Conservation (phyloP, 2,329 filamentous ascomycete genomes). For the Coleophoma eucalyptorum region DNA sequence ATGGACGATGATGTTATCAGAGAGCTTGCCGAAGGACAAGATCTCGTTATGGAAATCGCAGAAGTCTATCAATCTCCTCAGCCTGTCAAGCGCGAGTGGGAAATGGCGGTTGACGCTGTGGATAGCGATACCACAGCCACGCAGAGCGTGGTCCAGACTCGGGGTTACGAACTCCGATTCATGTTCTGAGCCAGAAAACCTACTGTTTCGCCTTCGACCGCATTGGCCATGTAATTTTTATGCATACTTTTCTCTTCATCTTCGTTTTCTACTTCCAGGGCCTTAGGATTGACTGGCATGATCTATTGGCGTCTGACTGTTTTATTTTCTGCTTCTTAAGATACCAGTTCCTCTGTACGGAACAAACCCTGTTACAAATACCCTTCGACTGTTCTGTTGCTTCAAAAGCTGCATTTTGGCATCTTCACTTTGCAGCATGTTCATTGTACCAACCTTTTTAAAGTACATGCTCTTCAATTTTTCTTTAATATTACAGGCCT, state of each 20-base stretch:
- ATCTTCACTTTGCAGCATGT: slow-evolving; percentile 5
- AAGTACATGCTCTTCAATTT: background rate
- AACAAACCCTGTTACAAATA: slow-evolving; percentile 12
- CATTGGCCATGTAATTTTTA: slow-evolving; percentile 25
- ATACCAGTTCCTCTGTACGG: slow-evolving; percentile 21
- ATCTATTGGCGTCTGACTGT: slow-evolving; percentile 16
- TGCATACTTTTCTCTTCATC: slow-evolving; percentile 6
- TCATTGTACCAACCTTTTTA: background rate
- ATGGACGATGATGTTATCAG: slow-evolving; percentile 87
- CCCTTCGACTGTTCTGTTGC: slow-evolving; percentile 4
- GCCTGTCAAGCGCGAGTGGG: slow-evolving; percentile 54
- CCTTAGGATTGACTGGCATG: slow-evolving; percentile 8
- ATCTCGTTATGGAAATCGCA: slow-evolving; percentile 73
- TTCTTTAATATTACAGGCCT: background rate
- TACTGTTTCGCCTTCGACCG: slow-evolving; percentile 17
- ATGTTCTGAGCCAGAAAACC: slow-evolving; percentile 25
- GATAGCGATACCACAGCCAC: slow-evolving; percentile 20
- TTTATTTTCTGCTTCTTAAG: slow-evolving; percentile 20
- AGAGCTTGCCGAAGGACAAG: slow-evolving; percentile 84
- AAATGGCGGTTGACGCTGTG: slow-evolving; percentile 51
- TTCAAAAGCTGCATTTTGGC: slow-evolving; percentile 12
- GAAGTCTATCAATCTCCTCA: slow-evolving; percentile 19
- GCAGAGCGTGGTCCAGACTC: slow-evolving; percentile 18
- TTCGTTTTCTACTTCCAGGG: background rate
- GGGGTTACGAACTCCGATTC: slow-evolving; percentile 28